These are phyloP conservation scores for Chrysoporthe austroafricana DNA, from an alignment of 2,329 filamentous ascomycete species.

Conservation along the genomic window DNA sequence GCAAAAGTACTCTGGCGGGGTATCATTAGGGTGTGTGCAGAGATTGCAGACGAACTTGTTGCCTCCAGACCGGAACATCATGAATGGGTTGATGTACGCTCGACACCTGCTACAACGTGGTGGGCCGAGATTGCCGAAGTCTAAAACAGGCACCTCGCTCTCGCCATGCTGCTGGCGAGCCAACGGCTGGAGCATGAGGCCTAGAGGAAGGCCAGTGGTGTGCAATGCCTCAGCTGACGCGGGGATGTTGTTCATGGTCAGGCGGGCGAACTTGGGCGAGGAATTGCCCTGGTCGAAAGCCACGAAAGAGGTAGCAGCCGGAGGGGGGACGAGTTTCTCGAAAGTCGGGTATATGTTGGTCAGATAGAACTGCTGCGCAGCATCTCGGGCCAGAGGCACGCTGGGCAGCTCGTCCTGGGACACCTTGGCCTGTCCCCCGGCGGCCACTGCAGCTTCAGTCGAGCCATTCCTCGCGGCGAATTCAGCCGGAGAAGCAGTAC, in stretches of 20 bases:
- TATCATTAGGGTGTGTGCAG: slow-evolving; percentile 96
- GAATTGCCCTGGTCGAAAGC: slow-evolving; percentile 97
- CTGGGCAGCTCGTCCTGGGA: slow-evolving; percentile 93
- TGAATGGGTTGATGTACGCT: slow-evolving; percentile 98
- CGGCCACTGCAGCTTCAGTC: slow-evolving; percentile 54
- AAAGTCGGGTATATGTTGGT: slow-evolving; percentile 92
- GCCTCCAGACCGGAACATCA: slow-evolving; percentile 92
- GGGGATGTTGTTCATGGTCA: slow-evolving; percentile 94
- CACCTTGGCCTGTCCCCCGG: slow-evolving; percentile 73
- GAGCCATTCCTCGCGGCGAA: slow-evolving; percentile 49
- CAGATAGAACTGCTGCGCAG: slow-evolving; percentile 81
- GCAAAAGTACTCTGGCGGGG: slow-evolving; percentile 87
- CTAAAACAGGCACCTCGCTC: slow-evolving; percentile 83
- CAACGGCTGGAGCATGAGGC: slow-evolving; percentile 85
- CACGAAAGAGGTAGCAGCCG: slow-evolving; percentile 85
- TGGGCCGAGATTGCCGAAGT: slow-evolving; percentile 90
- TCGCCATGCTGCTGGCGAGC: slow-evolving; percentile 84
- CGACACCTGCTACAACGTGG: slow-evolving; percentile 91
- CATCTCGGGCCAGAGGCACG: slow-evolving; percentile 82
- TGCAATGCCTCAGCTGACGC: slow-evolving; percentile 77
- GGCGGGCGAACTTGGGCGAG: slow-evolving; percentile 88
- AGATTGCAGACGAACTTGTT: slow-evolving; percentile 99
- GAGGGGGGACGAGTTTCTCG: slow-evolving; percentile 89
- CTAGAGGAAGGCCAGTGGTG: slow-evolving; percentile 82
- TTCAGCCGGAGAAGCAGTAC: slow-evolving; percentile 47